Base-by-base conservation (phyloP, 495 filamentous ascomycete genomes). In the Penicillium daleae region DNA sequence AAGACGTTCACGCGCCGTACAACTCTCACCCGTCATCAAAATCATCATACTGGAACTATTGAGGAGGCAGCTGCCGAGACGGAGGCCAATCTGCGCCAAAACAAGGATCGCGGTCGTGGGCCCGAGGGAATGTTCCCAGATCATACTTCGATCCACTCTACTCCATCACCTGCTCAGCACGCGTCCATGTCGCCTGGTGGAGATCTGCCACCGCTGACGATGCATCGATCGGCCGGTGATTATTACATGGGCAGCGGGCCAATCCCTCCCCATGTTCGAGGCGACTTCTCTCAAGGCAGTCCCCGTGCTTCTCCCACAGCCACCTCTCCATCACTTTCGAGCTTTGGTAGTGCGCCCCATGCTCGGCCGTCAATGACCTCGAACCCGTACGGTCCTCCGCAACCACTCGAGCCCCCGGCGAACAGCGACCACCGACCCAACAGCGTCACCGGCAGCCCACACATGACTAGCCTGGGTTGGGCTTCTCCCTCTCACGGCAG, bases 1-100 rank as follows among this genome's bases (percentile, higher is more conserved):
- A 99, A 99, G 83, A 99, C 96, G 0, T 99, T 99, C 73, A 99
- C 95, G 3, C 88, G 95, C 35, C 87, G 93, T 39, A 99, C 95
- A 4, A 99, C 95, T 0, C 78, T 99, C 62, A 99, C 96, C 8
- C 87, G 95, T 32, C 95, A 99, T 73, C 92, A 97, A 76, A 97
- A 97, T 61, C 91, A 96, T 59, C 95, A 99, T 69, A 95, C 91
- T 31, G 95, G 93, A 6, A 98, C 93, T 0, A 89, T 99, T 21
- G 95, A 97, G 71, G 95, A 99, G 72, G 90, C 95, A 8, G 92
- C 91, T 6, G 90, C 87, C 5, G 92, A 93, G 9, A 97, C 92
- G 0, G 93, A 92, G 40, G 92, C 93, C 29, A 89, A 88, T 48
- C 81, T 93, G 68, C 88, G 63, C 75, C 84, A 77, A 73, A 84